Base-by-base conservation (phyloP, 805 yeast species). In the Metschnikowia dekortorum region DNA sequence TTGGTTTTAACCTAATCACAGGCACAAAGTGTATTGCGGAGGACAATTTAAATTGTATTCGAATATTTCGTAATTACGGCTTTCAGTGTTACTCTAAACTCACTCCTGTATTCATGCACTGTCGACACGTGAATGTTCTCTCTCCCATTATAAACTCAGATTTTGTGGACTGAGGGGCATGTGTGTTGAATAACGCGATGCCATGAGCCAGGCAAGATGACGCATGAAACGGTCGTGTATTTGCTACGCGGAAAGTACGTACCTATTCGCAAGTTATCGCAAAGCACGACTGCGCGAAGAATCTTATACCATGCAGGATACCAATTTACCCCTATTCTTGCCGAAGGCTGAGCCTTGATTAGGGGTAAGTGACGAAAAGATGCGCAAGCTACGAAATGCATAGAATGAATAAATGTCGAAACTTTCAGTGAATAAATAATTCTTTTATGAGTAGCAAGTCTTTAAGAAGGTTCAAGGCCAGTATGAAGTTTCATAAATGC, bases 241-340 rank as follows among this genome's bases (percentile, higher is more conserved):
- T 39, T 39, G 26, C 38, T 42, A 38, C 32, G 45, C 22, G 32
- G 30, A 18, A 18, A 42, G 30, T 22, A 22, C 22, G 22, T 42
- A 39, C 41, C 10, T 37, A 32, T 10, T 39, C 34, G 43, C 7
- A 16, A 30, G 43, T n/a, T 42, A 34, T n/a, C 38, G 38, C 38
- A 42, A 42, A 42, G 45, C 45, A 33, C 45, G 38, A 42, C 31
- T 33, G 45, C 38, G 34, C 34, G 38, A 31, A 44, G 39, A 39
- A 44, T 44, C 46, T 22, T 8, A 36, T 32, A 13, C n/a, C 33
- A 44, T 35, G 33, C 46, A 43, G 46, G 31, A 32, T 18, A 22
- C 14, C 8, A 28, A 44, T 13, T 44, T 44, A 44, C 46, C 46
- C 46, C 46, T 44, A 44, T 44, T 29, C 35, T 22, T 32, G 31